phyloP scores from a whole-genome alignment of 768 basidiomycete genomes.

The Tulasnella sp. region DNA sequence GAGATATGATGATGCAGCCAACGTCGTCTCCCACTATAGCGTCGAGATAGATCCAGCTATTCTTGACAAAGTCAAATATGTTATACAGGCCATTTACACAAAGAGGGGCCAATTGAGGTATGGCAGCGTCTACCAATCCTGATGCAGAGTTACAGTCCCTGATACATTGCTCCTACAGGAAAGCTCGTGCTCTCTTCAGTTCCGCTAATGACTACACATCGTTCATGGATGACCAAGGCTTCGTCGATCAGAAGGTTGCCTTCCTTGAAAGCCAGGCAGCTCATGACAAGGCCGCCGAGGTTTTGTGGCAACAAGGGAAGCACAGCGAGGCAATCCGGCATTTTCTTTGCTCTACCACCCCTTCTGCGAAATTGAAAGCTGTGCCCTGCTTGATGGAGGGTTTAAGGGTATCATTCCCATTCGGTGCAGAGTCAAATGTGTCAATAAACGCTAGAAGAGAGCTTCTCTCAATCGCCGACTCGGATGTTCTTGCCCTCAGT shows the following conservation, averaged over 20 bases:
- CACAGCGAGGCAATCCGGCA: background rate
- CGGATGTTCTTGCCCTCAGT: background rate
- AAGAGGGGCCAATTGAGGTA: conserved; percentile 29
- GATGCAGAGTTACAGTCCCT: background rate
- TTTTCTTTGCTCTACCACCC: background rate
- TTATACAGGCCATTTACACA: conserved; percentile 38
- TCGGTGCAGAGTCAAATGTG: background rate
- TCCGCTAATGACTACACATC: conserved; percentile 41
- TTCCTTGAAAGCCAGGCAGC: conserved; percentile 35
- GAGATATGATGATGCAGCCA: conserved; percentile 5
- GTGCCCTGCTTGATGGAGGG: background rate
- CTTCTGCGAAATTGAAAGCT: background rate
- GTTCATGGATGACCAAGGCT: conserved; percentile 42
- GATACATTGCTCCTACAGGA: conserved; percentile 29
- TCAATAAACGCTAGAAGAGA: background rate
- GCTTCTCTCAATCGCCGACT: background rate
- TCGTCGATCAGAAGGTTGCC: conserved; percentile 37
- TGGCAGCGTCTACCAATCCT: conserved; percentile 1
- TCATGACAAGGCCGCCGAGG: conserved; percentile 40
- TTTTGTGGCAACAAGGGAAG: conserved; percentile 37
- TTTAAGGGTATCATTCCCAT: background rate
- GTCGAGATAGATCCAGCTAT: conserved; percentile 27
- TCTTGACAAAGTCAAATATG: conserved; percentile 31
- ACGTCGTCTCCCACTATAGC: conserved; percentile 13
- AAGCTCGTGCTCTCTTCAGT: conserved; percentile 37